A percentile compares a stretch with the other conserved stretches of the same genome.
phyloP scores from a whole-genome alignment of 2,329 filamentous ascomycete species.

The Dryadomyces quercivorus region DNA sequence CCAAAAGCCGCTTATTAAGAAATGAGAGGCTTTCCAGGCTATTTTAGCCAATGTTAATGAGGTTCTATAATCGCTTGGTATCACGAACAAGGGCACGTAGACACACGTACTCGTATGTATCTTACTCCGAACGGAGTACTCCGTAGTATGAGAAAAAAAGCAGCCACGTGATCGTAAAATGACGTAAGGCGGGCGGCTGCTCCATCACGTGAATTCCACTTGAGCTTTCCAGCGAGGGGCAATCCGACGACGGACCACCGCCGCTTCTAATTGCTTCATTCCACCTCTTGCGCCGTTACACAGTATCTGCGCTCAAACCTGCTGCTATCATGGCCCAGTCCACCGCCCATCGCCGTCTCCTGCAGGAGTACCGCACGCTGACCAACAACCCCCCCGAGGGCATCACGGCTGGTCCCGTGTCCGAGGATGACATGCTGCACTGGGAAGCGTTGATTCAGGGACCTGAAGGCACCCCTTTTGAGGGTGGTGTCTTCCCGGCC shows the following conservation, averaged over 20 bases:
- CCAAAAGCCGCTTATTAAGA: neutral
- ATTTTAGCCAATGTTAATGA: no score
- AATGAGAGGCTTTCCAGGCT: neutral
- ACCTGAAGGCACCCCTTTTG: constrained; percentile 89
- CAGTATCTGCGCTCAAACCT: neutral
- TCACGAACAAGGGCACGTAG: no score
- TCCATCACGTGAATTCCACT: no score
- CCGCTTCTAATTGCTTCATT: neutral
- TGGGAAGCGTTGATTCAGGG: constrained; percentile 97
- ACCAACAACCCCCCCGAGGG: constrained; percentile 94
- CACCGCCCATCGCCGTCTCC: constrained; percentile 65
- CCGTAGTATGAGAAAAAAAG: no score
- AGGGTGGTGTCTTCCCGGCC: constrained; percentile 89
- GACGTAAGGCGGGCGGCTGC: no score
- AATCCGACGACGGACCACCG: neutral
- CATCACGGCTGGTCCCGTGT: constrained; percentile 86
- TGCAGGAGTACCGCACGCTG: constrained; percentile 91
- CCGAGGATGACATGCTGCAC: constrained; percentile 86
- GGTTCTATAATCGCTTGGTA: no score
- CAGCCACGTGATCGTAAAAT: no score
- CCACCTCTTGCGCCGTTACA: no score
- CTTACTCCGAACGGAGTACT: no score
- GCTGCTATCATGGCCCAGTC: constrained; percentile 38
- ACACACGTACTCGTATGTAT: no score
- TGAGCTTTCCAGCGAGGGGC: no score